Conservation (phyloP, 805 yeast species). For the Saturnispora saitoi region DNA sequence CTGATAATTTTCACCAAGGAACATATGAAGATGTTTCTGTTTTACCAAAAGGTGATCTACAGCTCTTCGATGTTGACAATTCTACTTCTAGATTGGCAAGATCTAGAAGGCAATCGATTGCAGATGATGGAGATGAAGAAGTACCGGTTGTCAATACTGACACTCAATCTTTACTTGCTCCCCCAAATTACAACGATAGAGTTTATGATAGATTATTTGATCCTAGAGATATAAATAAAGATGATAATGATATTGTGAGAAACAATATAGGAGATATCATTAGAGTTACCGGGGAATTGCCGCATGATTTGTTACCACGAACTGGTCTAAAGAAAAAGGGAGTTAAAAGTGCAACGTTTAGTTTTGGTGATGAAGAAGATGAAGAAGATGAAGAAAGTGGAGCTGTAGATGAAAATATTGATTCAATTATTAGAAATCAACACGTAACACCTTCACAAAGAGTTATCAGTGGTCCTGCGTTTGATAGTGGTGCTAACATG, state of each 20-base stretch:
- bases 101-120: slow-evolving; percentile 3
- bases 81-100: slow-evolving; percentile 7
- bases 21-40: slow-evolving; percentile 24
- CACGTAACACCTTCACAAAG: background rate
- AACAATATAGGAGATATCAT: background rate
- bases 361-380: slow-evolving; percentile 8
- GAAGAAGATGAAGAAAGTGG: background rate
- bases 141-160: slow-evolving; percentile 15
- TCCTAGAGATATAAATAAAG: background rate
- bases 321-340: background rate
- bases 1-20: slow-evolving; percentile 15
- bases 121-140: slow-evolving; percentile 5
- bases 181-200: slow-evolving; percentile 78
- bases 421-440: background rate
- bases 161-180: slow-evolving; percentile 54
- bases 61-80: slow-evolving; percentile 22
- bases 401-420: background rate
- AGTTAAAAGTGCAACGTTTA: slow-evolving; percentile 3
- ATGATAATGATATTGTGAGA: background rate
- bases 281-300: background rate
- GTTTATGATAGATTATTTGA: slow-evolving; percentile 67
- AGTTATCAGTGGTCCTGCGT: slow-evolving; percentile 18
- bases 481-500: slow-evolving; percentile 14
- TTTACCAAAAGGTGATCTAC: slow-evolving; percentile 22
- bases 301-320: background rate